phyloP scores from a whole-genome alignment of 768 basidiomycete species.

The Russula vinacea region DNA sequence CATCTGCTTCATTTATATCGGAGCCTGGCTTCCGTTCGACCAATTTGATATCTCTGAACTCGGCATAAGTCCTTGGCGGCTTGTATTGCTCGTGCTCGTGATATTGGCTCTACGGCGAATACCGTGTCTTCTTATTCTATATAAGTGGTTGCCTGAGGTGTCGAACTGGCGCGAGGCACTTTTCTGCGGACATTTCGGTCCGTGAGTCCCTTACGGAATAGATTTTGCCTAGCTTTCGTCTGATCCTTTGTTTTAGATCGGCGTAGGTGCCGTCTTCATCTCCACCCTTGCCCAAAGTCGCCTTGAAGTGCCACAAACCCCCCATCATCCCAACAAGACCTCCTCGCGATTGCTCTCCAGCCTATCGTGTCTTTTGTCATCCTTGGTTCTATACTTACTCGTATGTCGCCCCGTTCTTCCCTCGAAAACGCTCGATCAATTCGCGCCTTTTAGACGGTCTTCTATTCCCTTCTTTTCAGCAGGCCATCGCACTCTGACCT shows the following conservation, averaged over 20 bases:
- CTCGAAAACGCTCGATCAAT: neutral
- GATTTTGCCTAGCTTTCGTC: neutral
- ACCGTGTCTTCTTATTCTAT: slow-evolving; percentile 71
- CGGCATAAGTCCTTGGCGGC: slow-evolving; percentile 72
- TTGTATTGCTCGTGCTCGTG: slow-evolving; percentile 61
- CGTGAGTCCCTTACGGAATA: slow-evolving; percentile 28
- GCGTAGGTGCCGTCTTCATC: slow-evolving; percentile 89
- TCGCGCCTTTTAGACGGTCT: slow-evolving; percentile 39
- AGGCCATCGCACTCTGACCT: slow-evolving; percentile 10
- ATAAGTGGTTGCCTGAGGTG: slow-evolving; percentile 86
- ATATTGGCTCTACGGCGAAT: slow-evolving; percentile 78
- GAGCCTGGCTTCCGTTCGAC: slow-evolving; percentile 79
- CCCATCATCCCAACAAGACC: slow-evolving; percentile 61
- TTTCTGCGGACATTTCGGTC: slow-evolving; percentile 90
- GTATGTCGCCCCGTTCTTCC: slow-evolving; percentile 40
- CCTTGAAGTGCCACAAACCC: slow-evolving; percentile 54
- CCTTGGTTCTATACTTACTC: slow-evolving; percentile 77
- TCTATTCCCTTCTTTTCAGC: slow-evolving; percentile 54
- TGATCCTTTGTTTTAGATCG: slow-evolving; percentile 58
- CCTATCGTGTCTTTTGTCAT: slow-evolving; percentile 89
- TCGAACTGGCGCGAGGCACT: slow-evolving; percentile 78
- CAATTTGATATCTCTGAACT: slow-evolving; percentile 54
- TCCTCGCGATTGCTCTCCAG: slow-evolving; percentile 66
- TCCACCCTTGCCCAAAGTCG: slow-evolving; percentile 65
- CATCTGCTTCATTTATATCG: slow-evolving; percentile 77